These are phyloP conservation scores for Arthrobotrys sphaeroides DNA, from an alignment of 2,329 filamentous ascomycete genomes.

Conservation along the genomic window DNA sequence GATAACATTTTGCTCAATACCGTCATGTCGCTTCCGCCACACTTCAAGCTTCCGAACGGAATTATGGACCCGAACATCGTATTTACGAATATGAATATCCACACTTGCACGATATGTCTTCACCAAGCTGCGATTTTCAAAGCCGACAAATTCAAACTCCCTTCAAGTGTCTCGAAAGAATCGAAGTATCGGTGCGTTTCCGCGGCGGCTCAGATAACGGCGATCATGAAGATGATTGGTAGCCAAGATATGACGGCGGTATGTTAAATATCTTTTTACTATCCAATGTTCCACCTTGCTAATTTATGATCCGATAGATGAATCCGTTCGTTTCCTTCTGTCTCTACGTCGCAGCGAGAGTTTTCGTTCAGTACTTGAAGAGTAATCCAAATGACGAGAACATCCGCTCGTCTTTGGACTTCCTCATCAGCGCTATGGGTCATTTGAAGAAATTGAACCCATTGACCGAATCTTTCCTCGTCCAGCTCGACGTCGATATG, in stretches of 20 bases:
- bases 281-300: not conserved
- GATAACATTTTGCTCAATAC: slow-evolving; percentile 92
- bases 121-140: slow-evolving; percentile 99
- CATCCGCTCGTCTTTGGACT: slow-evolving; percentile 82
- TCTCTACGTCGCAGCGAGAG: slow-evolving; percentile 91
- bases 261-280: slow-evolving; percentile 61
- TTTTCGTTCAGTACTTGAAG: slow-evolving; percentile 97
- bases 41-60: slow-evolving; percentile 80
- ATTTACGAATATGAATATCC: slow-evolving; percentile 95
- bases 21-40: slow-evolving; percentile 79
- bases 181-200: slow-evolving; percentile 94
- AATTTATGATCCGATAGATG: slow-evolving; percentile 69
- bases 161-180: slow-evolving; percentile 79
- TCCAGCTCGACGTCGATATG: slow-evolving; percentile 90
- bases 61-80: slow-evolving; percentile 83
- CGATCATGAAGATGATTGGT: slow-evolving; percentile 93
- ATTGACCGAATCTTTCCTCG: slow-evolving; percentile 90
- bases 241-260: slow-evolving; percentile 86
- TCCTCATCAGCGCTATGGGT: slow-evolving; percentile 88
- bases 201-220: slow-evolving; percentile 90
- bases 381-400: slow-evolving; percentile 85
- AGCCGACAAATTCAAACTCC: slow-evolving; percentile 85
- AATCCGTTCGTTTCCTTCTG: slow-evolving; percentile 96
- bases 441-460: slow-evolving; percentile 87
- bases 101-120: slow-evolving; percentile 95